A percentile compares a stretch with the other conserved stretches of the same genome.
These are phyloP conservation scores for Aspergillus phoenicis DNA, from an alignment of 2,329 filamentous ascomycete species.

Conservation along the genomic window DNA sequence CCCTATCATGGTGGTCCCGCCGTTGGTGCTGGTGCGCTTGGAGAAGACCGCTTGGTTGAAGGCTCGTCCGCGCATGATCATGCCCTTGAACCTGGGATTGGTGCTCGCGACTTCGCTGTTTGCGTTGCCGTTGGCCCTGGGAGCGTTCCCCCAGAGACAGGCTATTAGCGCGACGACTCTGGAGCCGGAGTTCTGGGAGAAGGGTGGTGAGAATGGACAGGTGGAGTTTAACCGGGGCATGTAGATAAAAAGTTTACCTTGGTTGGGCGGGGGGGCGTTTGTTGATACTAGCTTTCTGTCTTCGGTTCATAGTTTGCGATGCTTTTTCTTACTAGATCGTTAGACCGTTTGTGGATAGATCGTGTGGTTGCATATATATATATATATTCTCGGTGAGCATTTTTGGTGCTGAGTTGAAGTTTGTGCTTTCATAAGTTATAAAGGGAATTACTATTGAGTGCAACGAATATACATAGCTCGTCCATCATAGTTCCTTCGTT, in stretches of 20 bases:
- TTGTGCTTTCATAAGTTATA: no score
- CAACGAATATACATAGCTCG: no score
- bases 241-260: conserved; percentile 45
- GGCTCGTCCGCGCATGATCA: conserved; percentile 71
- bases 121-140: conserved; percentile 85
- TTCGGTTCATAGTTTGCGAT: background rate
- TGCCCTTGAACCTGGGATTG: conserved; percentile 82
- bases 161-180: conserved; percentile 72
- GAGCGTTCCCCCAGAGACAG: conserved; percentile 90
- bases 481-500: no score
- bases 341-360: no score
- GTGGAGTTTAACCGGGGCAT: conserved; percentile 98
- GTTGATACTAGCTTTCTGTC: background rate
- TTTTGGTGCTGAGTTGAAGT: background rate
- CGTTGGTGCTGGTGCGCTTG: conserved; percentile 79
- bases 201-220: conserved; percentile 75
- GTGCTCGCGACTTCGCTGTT: conserved; percentile 86
- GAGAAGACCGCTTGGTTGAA: conserved; percentile 83
- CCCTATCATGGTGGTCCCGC: conserved; percentile 95
- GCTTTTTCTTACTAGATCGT: no score
- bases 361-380: background rate
- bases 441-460: no score
- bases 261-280: background rate
- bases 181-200: conserved; percentile 83
- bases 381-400: background rate